Evolutionary conservation across 495 filamentous ascomycete species (phyloP), one percentile per base, ranked within the genome.

Genomic region (Xylaria telfairii): DNA sequence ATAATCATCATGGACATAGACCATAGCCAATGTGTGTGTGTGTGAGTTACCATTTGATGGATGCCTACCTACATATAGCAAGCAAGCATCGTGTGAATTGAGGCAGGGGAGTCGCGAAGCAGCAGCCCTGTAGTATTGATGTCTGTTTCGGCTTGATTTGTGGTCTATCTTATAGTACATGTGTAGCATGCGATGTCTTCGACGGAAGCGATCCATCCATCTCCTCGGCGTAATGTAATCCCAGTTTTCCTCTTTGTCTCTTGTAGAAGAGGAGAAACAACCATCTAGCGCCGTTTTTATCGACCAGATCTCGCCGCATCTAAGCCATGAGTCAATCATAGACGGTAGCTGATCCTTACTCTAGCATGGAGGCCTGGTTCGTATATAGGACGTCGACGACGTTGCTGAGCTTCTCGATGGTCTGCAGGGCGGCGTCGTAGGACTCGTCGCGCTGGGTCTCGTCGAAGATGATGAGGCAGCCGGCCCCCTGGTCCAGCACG

Each of bases 361-460:
- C 96, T 76, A 99, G 84, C 85, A 95, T 85, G 49, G 94, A 96
- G 56, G 96, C 96, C 83, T 98, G 96, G 85, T 98, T 98, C 67
- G 94, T 93, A 84, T 98, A 99, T 75, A 99, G 84, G 74, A 94
- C 93, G 80, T 99, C 96, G 73, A 99, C 96, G 74, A 99, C 96
- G 81, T 93, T 96, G 84, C 94, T 94, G 82, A 99, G 80, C 89
- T 97, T 98, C 83, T 95, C 95, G 75, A 99, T 96, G 39, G 96
- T 98, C 72, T 92, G 92, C 80, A 99, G 83, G 17, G 96, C 96
- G 37, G 94, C 90, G 80, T 98, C 96, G 78, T 98, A 99, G 8
- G 92, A 91, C 81, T 96, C 90, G 81, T 99, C 96, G 72, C 93
- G 87, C 77, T 95, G 90, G 34, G 92, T 92, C 88, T 98, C 96